Conservation (phyloP, 371 early-diverging fungal genomes). For the Mucor plumbeus region DNA sequence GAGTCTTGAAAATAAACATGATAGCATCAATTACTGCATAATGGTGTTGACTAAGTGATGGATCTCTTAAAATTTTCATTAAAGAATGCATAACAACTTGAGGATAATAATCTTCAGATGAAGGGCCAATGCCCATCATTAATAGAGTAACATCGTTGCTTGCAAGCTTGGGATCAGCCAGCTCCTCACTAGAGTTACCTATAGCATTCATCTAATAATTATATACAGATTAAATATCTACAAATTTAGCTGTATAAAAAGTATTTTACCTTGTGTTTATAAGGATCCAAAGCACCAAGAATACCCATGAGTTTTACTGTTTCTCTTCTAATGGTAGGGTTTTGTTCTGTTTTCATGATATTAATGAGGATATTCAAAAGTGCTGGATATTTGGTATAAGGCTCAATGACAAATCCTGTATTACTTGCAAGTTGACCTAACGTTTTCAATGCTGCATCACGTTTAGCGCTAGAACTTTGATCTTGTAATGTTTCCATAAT, state of each 20-base stretch:
- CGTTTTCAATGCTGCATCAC: slow-evolving; percentile 88
- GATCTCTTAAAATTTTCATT: slow-evolving; percentile 89
- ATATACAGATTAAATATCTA: not conserved
- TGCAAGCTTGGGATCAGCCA: slow-evolving; percentile 61
- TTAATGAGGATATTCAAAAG: slow-evolving; percentile 79
- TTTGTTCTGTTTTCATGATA: slow-evolving; percentile 88
- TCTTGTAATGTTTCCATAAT: slow-evolving; percentile 93
- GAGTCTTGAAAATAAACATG: slow-evolving; percentile 91
- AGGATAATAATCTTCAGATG: slow-evolving; percentile 86
- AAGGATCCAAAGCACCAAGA: slow-evolving; percentile 96
- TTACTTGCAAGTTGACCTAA: slow-evolving; percentile 85
- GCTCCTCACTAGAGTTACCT: slow-evolving; percentile 61
- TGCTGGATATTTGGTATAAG: slow-evolving; percentile 89
- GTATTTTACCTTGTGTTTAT: slow-evolving; percentile 76
- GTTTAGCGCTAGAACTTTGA: slow-evolving; percentile 83
- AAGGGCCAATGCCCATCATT: slow-evolving; percentile 80
- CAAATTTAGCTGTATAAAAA: not conserved
- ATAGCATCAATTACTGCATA: slow-evolving; percentile 91
- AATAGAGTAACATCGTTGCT: slow-evolving; percentile 67
- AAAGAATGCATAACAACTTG: slow-evolving; percentile 89
- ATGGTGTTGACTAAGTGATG: slow-evolving; percentile 83
- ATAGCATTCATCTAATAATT: slow-evolving; percentile 50
- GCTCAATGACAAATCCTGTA: slow-evolving; percentile 91
- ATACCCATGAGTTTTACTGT: slow-evolving; percentile 92
- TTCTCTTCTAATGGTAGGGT: slow-evolving; percentile 73